Evolutionary conservation across 495 filamentous ascomycete genomes (phyloP).

Genomic region (Tuber calosporum): DNA sequence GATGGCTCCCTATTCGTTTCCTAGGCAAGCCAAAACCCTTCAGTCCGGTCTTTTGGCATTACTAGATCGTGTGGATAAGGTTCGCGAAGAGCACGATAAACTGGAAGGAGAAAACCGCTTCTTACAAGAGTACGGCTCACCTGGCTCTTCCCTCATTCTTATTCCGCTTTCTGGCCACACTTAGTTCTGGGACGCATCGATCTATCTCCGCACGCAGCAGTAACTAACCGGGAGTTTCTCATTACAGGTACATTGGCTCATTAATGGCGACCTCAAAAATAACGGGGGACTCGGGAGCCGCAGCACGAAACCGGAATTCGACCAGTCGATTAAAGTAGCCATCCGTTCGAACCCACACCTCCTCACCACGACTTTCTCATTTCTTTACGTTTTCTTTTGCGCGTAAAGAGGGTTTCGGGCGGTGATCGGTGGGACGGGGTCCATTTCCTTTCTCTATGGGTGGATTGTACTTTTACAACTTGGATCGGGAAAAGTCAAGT

Average conservation of each 20-base stretch:
- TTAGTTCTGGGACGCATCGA: constrained; percentile 44
- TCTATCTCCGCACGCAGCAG: not conserved
- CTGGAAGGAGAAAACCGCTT: constrained; percentile 91
- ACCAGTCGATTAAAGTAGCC: constrained; percentile 36
- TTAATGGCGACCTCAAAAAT: constrained; percentile 77
- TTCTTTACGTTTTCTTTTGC: constrained; percentile 25
- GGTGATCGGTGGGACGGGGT: constrained; percentile 31
- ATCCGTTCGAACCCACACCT: not conserved
- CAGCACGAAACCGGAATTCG: constrained; percentile 36
- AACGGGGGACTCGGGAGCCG: constrained; percentile 48
- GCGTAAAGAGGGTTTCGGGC: constrained; percentile 16
- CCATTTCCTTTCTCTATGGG: constrained; percentile 18
- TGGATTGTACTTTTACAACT: constrained; percentile 22
- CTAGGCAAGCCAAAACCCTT: constrained; percentile 75
- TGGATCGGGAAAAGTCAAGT: constrained; percentile 36
- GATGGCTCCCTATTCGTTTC: not conserved
- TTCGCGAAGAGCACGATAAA: constrained; percentile 88
- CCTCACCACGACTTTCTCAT: not conserved
- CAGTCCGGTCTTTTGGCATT: constrained; percentile 82
- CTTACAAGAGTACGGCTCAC: constrained; percentile 64
- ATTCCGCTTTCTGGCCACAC: constrained; percentile 3
- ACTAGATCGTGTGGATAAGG: constrained; percentile 87
- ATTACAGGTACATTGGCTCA: constrained; percentile 58
- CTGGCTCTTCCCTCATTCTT: constrained; percentile 13
- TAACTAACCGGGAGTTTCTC: constrained; percentile 24